Percentiles rank a stretch among this genome's conserved stretches.
These are phyloP conservation scores for Microstegium vimineum DNA, from an alignment of 176 grass and related monocot genomes.

Conservation along the genomic window DNA sequence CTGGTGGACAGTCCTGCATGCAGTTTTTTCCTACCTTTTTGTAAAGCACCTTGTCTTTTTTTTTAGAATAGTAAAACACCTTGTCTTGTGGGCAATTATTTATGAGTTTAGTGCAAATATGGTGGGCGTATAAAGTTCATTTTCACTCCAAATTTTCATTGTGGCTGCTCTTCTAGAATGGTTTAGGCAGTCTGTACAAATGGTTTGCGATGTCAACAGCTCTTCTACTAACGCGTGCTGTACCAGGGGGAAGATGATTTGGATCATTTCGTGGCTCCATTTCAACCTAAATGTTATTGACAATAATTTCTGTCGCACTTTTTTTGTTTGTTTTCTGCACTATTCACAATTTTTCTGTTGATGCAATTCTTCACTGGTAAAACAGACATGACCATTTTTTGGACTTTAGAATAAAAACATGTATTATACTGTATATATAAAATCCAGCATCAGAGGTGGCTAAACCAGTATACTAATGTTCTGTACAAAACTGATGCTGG, in stretches of 20 bases:
- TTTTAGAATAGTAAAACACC: not conserved
- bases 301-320: not conserved
- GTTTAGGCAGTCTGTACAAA: not conserved
- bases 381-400: not conserved
- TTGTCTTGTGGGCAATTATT: not conserved
- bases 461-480: not conserved
- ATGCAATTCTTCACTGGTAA: not conserved
- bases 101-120: constrained; percentile 5
- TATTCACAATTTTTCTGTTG: not conserved
- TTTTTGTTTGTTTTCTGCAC: not conserved
- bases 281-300: not conserved
- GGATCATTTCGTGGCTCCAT: no score
- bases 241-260: not conserved
- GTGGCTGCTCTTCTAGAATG: not conserved
- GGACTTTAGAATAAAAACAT: not conserved
- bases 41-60: not conserved
- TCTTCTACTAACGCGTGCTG: not conserved
- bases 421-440: not conserved
- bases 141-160: not conserved
- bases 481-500: not conserved
- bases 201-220: not conserved
- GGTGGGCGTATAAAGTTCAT: not conserved
- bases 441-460: not conserved
- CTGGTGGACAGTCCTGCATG: not conserved
- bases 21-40: not conserved